Evolutionary conservation across 2,329 filamentous ascomycete species (phyloP), one percentile per base, ranked within the genome.

Genomic region (Blastomyces percursus): DNA sequence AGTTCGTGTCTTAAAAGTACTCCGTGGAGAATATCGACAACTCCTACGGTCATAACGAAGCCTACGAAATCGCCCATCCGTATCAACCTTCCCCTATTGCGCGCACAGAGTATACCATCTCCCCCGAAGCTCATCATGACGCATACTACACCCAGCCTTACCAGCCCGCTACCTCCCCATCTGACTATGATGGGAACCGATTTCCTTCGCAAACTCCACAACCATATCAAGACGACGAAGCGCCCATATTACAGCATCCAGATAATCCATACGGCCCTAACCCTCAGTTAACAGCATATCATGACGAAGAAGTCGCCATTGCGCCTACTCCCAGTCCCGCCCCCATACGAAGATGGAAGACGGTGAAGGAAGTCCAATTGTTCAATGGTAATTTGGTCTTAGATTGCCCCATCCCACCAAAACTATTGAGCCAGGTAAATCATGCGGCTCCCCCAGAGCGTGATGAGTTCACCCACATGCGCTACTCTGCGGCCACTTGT

Each of bases 381-480:
- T 99, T 96, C 81, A 88, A 95, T 68, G 94, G 94, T 66, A 99
- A 99, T 76, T 83, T 99, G 70, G 92, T 99, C 46, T 86, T 99
- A 3, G 94, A 99, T 75, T 99, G 94, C 73, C 94, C 94, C 0
- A 90, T 99, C 63, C 93, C 94, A 0, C 93, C 94, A 0, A 85
- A 87, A 70, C 80, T 99, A 52, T 79, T 99, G 54, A 92, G 88
- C 71, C 90, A 96, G 72, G 85, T 96, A 30, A 89, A 89, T 52
- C 92, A 96, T 74, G 91, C 90, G 40, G 78, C 84, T 69, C 81
- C 86, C 57, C 85, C 85, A 54, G 91, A 96, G 76, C 89, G 93
- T 74, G 91, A 96, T 72, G 94, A 82, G 66, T 81, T 87, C 71
- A 87, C 85, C 2, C 85, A 88, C 68, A 88, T 88, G 86, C 86